Percentiles rank a stretch among this genome's conserved stretches.
phyloP scores from a whole-genome alignment of 202 grass and related monocot genomes.

The Setaria italica region DNA sequence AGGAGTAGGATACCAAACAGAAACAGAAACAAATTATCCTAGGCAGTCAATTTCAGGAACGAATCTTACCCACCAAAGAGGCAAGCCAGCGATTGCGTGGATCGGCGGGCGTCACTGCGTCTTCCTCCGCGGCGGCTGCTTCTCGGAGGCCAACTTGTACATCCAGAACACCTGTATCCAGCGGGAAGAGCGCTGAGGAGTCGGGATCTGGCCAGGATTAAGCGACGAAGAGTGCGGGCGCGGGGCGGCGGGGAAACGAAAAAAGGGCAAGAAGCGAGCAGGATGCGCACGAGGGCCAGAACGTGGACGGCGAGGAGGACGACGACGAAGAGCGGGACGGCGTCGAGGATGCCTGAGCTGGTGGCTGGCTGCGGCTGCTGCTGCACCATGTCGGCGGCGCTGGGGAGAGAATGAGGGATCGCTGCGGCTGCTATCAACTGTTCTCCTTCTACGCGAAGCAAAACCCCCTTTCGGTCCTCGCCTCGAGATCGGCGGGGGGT shows the following conservation, averaged over 20 bases:
- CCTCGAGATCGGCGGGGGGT: not conserved
- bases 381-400: slow-evolving; percentile 44
- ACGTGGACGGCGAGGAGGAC: slow-evolving; percentile 70
- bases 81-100: not conserved
- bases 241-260: not conserved
- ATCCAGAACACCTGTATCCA: slow-evolving; percentile 73
- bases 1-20: not conserved
- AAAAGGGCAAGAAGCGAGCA: not conserved
- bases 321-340: slow-evolving; percentile 65
- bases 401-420: not conserved
- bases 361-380: slow-evolving; percentile 11
- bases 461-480: not conserved
- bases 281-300: slow-evolving; percentile 65
- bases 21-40: not conserved
- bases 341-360: slow-evolving; percentile 49
- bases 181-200: not conserved
- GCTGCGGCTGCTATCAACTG: not conserved
- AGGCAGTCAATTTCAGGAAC: not conserved
- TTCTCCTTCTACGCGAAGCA: not conserved
- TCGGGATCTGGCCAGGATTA: slow-evolving; percentile 17
- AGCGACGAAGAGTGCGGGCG: not conserved
- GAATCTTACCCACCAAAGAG: slow-evolving; percentile 17
- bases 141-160: slow-evolving; percentile 74
- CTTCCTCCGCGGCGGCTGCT: slow-evolving; percentile 58
- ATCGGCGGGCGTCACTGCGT: slow-evolving; percentile 41